phyloP scores from a whole-genome alignment of 2,329 filamentous ascomycete species.

The Exophiala phaeomuriformis region DNA sequence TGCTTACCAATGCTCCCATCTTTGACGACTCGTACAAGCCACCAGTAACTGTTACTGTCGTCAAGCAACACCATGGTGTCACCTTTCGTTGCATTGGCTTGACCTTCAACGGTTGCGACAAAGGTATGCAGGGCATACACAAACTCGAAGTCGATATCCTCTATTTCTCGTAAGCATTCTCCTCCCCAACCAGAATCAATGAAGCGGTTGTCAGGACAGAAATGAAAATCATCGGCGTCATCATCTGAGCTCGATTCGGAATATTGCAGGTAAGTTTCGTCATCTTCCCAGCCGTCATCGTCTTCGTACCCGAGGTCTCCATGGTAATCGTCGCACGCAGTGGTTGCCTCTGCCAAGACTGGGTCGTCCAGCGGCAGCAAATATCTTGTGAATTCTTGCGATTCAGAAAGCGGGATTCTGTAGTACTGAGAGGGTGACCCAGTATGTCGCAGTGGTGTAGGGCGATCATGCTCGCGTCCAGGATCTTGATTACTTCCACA shows the following conservation, averaged over 20 bases:
- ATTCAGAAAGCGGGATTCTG: constrained; percentile 16
- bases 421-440: background rate
- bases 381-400: constrained; percentile 31
- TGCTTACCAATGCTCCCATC: constrained; percentile 80
- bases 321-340: constrained; percentile 14
- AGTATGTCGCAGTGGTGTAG: background rate
- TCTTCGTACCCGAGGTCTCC: constrained; percentile 13
- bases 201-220: constrained; percentile 54
- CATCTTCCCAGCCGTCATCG: constrained; percentile 25
- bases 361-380: constrained; percentile 40
- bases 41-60: constrained; percentile 99
- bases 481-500: constrained; percentile 1
- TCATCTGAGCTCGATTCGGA: constrained; percentile 47
- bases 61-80: constrained; percentile 98
- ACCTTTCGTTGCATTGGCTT: constrained; percentile 96
- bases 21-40: constrained; percentile 93
- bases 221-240: constrained; percentile 55
- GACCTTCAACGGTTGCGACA: constrained; percentile 92
- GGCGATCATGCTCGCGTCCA: background rate
- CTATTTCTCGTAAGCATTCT: constrained; percentile 84
- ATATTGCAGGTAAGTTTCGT: constrained; percentile 35
- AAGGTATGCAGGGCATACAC: constrained; percentile 98
- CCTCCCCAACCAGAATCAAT: constrained; percentile 66
- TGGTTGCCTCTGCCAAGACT: constrained; percentile 30
- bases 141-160: constrained; percentile 99